A percentile compares a stretch with the other conserved stretches of the same genome.
Conservation (phyloP, 805 yeast genomes). For the Nadsonia fulvescens region DNA sequence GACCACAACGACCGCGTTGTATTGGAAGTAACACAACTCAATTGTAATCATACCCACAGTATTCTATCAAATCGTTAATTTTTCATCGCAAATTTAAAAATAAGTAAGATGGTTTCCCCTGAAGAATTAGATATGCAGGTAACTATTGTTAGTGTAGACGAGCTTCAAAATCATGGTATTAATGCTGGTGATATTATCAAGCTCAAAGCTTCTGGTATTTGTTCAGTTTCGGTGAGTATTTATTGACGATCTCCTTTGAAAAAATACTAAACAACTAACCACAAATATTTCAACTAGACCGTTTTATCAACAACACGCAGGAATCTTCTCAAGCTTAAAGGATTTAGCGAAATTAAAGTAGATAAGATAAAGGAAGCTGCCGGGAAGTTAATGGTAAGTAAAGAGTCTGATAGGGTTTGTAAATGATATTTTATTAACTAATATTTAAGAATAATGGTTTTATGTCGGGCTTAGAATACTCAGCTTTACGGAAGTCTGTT, state of each 20-base stretch:
- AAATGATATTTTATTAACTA: neutral
- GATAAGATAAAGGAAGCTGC: constrained; percentile 65
- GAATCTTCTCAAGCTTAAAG: constrained; percentile 45
- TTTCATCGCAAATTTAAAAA: too few species aligned
- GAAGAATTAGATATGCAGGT: too few species aligned
- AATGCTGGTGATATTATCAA: constrained; percentile 56
- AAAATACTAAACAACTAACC: neutral
- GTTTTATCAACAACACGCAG: constrained; percentile 45
- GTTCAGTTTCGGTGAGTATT: constrained; percentile 41
- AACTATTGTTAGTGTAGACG: constrained; percentile 29
- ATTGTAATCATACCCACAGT: too few species aligned
- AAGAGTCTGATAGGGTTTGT: constrained; percentile 11
- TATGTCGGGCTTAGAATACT: constrained; percentile 55
- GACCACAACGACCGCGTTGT: too few species aligned
- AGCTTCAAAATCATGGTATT: constrained; percentile 47
- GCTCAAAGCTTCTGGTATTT: constrained; percentile 47
- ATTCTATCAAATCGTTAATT: too few species aligned
- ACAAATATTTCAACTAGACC: constrained; percentile 17
- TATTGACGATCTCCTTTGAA: constrained; percentile 3
- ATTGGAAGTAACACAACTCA: too few species aligned
- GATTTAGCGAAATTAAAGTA: constrained; percentile 59
- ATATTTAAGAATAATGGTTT: constrained; percentile 40
- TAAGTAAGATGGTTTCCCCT: too few species aligned
- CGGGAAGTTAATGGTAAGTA: constrained; percentile 31
- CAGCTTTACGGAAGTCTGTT: constrained; percentile 45